These are phyloP conservation scores for Crassisporium funariophilum DNA, from an alignment of 768 basidiomycete species.

Conservation along the genomic window DNA sequence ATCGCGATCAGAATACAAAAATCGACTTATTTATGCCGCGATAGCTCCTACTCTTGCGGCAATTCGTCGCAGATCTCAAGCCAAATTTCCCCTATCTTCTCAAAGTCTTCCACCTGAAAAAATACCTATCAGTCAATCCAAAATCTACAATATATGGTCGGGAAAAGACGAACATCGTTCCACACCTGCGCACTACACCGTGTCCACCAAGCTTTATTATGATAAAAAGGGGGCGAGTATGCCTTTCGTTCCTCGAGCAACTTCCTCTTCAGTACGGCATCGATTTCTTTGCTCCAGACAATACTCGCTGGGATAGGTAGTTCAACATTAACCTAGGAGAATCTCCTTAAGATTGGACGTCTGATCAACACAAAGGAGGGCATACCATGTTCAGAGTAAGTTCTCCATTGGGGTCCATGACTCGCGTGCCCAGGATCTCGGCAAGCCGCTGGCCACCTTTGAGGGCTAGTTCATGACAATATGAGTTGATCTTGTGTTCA, in stretches of 20 bases:
- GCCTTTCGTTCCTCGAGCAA: constrained; percentile 37
- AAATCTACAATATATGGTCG: not conserved
- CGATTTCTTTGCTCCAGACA: constrained; percentile 20
- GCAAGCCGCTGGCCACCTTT: constrained; percentile 67
- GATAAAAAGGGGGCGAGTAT: constrained; percentile 36
- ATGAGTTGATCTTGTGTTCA: constrained; percentile 73
- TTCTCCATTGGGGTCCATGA: constrained; percentile 65
- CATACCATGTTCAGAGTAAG: constrained; percentile 76
- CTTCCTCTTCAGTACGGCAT: constrained; percentile 29
- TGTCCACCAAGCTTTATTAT: constrained; percentile 47
- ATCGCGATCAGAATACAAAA: constrained; percentile 4
- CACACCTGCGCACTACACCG: constrained; percentile 50
- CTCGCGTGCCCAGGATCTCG: constrained; percentile 60
- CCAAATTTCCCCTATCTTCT: constrained; percentile 40
- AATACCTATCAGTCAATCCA: no score
- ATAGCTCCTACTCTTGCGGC: constrained; percentile 21
- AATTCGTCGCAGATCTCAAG: constrained; percentile 37
- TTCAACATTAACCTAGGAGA: constrained; percentile 41
- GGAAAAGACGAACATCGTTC: constrained; percentile 40
- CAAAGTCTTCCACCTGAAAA: constrained; percentile 42
- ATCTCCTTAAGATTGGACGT: not conserved
- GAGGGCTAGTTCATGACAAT: constrained; percentile 72
- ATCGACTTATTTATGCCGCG: no score
- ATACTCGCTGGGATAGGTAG: constrained; percentile 38
- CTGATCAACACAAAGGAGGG: not conserved